These are phyloP conservation scores for Carex pumila DNA, from an alignment of 176 grass and related monocot species.

Conservation along the genomic window DNA sequence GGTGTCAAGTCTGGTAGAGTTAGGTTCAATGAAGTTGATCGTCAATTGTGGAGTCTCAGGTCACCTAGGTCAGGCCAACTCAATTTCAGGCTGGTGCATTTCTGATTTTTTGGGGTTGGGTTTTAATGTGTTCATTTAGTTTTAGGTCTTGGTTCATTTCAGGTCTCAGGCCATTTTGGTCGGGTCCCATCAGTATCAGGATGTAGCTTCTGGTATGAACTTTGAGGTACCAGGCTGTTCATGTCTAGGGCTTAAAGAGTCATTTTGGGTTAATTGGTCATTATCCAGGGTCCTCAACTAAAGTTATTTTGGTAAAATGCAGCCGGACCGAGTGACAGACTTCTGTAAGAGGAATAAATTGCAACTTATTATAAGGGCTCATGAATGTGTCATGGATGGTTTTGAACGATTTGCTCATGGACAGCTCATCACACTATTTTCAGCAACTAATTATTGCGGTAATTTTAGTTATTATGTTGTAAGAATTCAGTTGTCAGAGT, in stretches of 20 bases:
- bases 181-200: not conserved
- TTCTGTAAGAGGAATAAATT: constrained; percentile 97
- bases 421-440: constrained; percentile 95
- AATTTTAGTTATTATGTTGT: constrained; percentile 20
- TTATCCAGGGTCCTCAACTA: not conserved
- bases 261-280: not conserved
- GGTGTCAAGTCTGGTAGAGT: not conserved
- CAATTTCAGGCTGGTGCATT: not conserved
- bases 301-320: constrained; percentile 19
- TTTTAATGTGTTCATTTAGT: not conserved
- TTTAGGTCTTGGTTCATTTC: not conserved
- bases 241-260: not conserved
- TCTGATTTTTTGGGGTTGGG: not conserved
- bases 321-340: constrained; percentile 86
- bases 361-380: constrained; percentile 92
- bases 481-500: not conserved
- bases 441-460: constrained; percentile 99
- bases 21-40: not conserved
- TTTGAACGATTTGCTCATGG: constrained; percentile 96
- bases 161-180: not conserved
- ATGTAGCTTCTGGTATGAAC: not conserved
- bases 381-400: constrained; percentile 99
- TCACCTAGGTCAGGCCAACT: not conserved
- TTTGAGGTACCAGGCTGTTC: not conserved
- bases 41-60: not conserved